Evolutionary conservation across 345 rosid genomes (phyloP).

Genomic region (Adansonia digitata): DNA sequence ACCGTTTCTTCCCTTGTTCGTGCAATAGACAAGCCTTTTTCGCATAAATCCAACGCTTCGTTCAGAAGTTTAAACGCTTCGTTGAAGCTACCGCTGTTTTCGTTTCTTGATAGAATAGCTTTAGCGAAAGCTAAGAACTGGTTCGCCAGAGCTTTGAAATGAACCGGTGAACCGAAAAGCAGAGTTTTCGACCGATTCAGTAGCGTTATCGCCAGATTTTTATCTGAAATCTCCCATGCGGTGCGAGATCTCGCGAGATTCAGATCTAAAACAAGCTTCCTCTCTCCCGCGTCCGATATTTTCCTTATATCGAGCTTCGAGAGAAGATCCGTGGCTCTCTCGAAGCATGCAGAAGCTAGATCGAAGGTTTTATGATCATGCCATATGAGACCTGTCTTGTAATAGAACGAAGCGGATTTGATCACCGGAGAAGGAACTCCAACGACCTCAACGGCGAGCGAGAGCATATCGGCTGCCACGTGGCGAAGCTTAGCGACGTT

Average conservation of each 20-base stretch:
- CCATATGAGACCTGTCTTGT: constrained; percentile 70
- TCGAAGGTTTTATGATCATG: constrained; percentile 57
- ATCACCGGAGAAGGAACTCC: constrained; percentile 73
- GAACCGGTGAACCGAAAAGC: constrained; percentile 65
- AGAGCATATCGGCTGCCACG: constrained; percentile 83
- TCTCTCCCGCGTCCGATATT: constrained; percentile 59
- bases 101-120: constrained; percentile 44
- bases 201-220: constrained; percentile 70
- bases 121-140: constrained; percentile 68
- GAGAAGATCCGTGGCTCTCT: constrained; percentile 71
- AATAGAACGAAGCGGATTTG: constrained; percentile 75
- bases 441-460: constrained; percentile 48
- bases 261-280: constrained; percentile 62
- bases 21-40: constrained; percentile 59
- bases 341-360: constrained; percentile 81
- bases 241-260: constrained; percentile 80
- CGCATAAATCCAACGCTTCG: constrained; percentile 73
- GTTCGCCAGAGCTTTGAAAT: constrained; percentile 56
- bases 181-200: constrained; percentile 60
- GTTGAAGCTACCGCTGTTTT: constrained; percentile 26
- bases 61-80: constrained; percentile 80
- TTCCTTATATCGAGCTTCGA: constrained; percentile 47
- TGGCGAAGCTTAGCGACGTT: constrained; percentile 56
- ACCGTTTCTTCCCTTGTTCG: constrained; percentile 50
- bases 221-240: constrained; percentile 73